Conservation (phyloP, 1,139 yeast genomes). For the Protomyces inouyei region DNA sequence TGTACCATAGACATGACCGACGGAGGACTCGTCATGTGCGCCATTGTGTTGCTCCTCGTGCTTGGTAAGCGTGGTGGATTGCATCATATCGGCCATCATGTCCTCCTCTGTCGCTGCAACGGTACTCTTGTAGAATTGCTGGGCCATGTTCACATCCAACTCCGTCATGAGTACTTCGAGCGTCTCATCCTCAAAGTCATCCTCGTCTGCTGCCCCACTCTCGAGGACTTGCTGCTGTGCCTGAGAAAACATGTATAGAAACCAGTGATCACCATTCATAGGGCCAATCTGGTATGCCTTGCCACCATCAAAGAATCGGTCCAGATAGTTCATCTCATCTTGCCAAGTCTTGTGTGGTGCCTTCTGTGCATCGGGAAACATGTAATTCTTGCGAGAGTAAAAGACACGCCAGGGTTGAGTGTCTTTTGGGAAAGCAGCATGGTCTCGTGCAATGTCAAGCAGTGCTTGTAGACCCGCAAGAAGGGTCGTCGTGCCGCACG, state of each 20-base stretch:
- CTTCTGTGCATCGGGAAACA: constrained; percentile 84
- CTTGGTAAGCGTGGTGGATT: background rate
- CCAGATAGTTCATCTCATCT: constrained; percentile 66
- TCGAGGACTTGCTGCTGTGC: constrained; percentile 32
- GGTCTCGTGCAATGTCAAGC: constrained; percentile 48
- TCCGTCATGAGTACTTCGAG: constrained; percentile 91
- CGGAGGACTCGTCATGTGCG: constrained; percentile 46
- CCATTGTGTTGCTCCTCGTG: background rate
- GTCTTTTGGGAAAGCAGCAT: constrained; percentile 37
- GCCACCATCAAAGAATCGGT: constrained; percentile 54
- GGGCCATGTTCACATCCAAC: constrained; percentile 55
- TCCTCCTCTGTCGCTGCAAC: constrained; percentile 30
- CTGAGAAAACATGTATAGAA: constrained; percentile 64
- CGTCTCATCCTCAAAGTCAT: constrained; percentile 57
- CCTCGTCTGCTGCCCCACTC: constrained; percentile 19
- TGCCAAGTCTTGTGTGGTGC: constrained; percentile 83
- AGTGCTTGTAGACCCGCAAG: constrained; percentile 68
- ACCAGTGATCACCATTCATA: constrained; percentile 82
- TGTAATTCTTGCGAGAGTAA: constrained; percentile 84
- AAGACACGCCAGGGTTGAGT: constrained; percentile 59
- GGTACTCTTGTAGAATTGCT: constrained; percentile 55
- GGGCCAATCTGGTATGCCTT: constrained; percentile 77
- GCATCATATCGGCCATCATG: constrained; percentile 2
- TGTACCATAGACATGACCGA: constrained; percentile 69
- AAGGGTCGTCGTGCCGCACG: constrained; percentile 95